phyloP scores from a whole-genome alignment of 2,329 filamentous ascomycete genomes.

The Huntiella bhutanensis region DNA sequence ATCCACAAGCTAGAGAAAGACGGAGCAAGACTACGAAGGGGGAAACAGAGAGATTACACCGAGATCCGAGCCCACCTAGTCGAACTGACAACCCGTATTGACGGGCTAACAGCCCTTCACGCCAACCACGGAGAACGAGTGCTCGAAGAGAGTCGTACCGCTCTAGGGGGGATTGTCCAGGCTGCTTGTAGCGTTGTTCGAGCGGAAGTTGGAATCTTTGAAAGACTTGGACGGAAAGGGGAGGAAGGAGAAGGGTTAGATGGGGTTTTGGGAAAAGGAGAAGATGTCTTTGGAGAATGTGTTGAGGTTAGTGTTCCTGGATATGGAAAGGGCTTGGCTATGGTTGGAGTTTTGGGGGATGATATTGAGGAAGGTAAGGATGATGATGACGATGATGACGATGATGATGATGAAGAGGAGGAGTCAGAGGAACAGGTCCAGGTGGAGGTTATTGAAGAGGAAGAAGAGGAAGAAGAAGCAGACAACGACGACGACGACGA shows the following conservation, averaged over 20 bases:
- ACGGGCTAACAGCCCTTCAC: constrained; percentile 42
- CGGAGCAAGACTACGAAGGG: constrained; percentile 41
- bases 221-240: constrained; percentile 45
- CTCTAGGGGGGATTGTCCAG: constrained; percentile 41
- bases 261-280: constrained; percentile 43
- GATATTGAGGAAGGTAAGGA: constrained; percentile 6
- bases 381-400: neutral
- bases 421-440: neutral
- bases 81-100: constrained; percentile 40
- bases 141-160: constrained; percentile 45
- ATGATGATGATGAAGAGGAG: neutral
- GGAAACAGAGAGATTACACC: constrained; percentile 39
- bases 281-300: constrained; percentile 35
- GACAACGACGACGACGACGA: neutral
- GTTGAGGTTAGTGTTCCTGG: constrained; percentile 11
- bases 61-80: constrained; percentile 44
- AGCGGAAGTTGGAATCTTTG: constrained; percentile 52
- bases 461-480: neutral
- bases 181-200: constrained; percentile 45
- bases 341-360: constrained; percentile 14
- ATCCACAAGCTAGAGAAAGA: constrained; percentile 47
- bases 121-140: constrained; percentile 39
- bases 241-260: constrained; percentile 50
- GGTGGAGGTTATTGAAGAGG: neutral
- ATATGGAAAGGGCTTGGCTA: constrained; percentile 2